phyloP scores from a whole-genome alignment of 2,329 filamentous ascomycete species.

The Colletotrichum kahawae region DNA sequence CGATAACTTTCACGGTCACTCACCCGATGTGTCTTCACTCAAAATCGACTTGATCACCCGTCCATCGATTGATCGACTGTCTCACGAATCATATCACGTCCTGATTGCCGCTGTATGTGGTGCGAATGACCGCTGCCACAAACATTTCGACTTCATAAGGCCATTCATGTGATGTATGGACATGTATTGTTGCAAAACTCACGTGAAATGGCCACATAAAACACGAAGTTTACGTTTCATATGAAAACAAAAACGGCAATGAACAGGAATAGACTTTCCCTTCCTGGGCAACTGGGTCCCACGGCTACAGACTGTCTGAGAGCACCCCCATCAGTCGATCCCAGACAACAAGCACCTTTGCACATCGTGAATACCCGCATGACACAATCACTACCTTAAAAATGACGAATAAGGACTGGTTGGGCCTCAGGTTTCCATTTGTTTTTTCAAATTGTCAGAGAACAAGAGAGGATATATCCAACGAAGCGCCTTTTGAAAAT shows the following conservation, averaged over 20 bases:
- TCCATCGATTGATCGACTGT: background rate
- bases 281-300: background rate
- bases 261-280: background rate
- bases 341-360: background rate
- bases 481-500: background rate
- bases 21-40: background rate
- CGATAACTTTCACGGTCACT: background rate
- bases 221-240: background rate
- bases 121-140: too few species aligned
- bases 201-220: background rate
- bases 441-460: background rate
- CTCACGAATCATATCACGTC: background rate
- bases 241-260: background rate
- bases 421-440: background rate
- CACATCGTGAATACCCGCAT: background rate
- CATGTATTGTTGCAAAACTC: background rate
- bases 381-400: background rate
- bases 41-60: background rate
- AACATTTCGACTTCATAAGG: background rate
- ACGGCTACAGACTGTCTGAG: background rate
- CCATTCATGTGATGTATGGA: background rate
- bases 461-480: background rate
- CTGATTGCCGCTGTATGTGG: too few species aligned
- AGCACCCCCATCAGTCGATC: background rate
- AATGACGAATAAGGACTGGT: background rate